These are phyloP conservation scores for Sequoia sempervirens DNA, from an alignment of 75 land plant species.

Conservation along the genomic window DNA sequence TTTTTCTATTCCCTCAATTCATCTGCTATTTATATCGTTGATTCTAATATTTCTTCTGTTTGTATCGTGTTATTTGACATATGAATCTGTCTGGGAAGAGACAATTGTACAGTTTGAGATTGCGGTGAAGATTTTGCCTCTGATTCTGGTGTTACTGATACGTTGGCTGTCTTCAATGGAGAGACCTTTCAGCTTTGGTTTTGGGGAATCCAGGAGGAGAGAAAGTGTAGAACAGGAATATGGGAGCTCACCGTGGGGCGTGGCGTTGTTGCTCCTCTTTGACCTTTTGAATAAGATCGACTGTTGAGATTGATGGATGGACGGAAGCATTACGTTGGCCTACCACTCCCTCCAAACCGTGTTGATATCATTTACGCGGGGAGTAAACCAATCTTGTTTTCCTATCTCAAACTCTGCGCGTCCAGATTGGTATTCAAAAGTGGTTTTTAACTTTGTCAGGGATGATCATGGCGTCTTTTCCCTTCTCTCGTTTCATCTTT, in stretches of 20 bases:
- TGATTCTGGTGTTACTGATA: conserved; percentile 23
- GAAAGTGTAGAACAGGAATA: neutral
- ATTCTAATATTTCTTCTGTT: conserved; percentile 30
- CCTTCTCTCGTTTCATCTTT: too few species aligned
- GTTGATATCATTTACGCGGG: too few species aligned
- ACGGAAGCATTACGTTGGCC: too few species aligned
- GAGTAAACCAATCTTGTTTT: too few species aligned
- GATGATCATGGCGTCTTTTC: too few species aligned
- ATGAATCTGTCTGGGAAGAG: conserved; percentile 26
- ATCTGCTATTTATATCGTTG: conserved; percentile 37
- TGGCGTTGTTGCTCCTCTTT: conserved; percentile 37
- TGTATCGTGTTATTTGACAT: conserved; percentile 28
- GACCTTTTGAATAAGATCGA: too few species aligned
- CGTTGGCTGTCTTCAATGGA: conserved; percentile 26
- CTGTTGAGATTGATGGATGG: too few species aligned
- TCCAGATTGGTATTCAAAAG: too few species aligned
- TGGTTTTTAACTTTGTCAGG: too few species aligned
- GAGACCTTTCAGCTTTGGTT: conserved; percentile 1
- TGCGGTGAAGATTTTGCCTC: conserved; percentile 31
- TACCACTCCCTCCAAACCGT: too few species aligned
- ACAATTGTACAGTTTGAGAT: conserved; percentile 23
- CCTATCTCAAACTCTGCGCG: too few species aligned
- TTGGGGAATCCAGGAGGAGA: conserved; percentile 12
- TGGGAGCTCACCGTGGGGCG: conserved; percentile 59
- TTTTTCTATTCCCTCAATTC: conserved; percentile 40